Evolutionary conservation across 2,329 filamentous ascomycete species (phyloP), one percentile per base, ranked within the genome.

Genomic region (Eutypella sp.): DNA sequence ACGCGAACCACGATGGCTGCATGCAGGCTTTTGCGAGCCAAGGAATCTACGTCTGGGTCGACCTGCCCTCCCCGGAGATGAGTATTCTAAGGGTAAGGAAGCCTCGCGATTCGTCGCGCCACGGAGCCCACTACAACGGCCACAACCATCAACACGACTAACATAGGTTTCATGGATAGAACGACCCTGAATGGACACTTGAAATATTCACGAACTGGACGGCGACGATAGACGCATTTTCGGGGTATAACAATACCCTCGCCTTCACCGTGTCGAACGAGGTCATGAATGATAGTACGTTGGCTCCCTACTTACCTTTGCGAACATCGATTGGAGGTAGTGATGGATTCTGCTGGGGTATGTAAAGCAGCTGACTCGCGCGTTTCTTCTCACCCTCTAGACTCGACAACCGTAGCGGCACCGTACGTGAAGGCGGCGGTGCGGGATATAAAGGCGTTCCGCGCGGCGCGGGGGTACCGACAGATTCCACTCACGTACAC

Each of bases 371-470:
- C n/a, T n/a, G n/a, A n/a, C n/a, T n/a, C n/a, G n/a, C n/a, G n/a
- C n/a, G n/a, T n/a, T n/a, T n/a, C 20, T 19, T 19, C 20, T 15
- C 18, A 36, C 6, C 11, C 34, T 37, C 18, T 10, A 37, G 34
- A n/a, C 34, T n/a, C 7, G 29, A 85, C 84, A 71, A 85, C 82
- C 49, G 66, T 75, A 53, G 54, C 54, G 10, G 58, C 60, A 24
- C 56, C 61, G 27, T 65, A 62, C 42, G n/a, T 53, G 20, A 57
- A 70, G 58, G 82, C 82, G 37, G 76, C 85, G 46, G 75, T 81
- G 57, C 77, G 82, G 55, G 83, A 87, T 53, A 69, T 86, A 63
- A 85, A 85, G 66, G 74, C 82, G 49, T 87, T 85, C 65, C 85
- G 85, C 59, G 68, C 73, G 42, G 74, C 77, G 46, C 75, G 85